Conservation (phyloP, 306 rosid species). For the Geum urbanum region DNA sequence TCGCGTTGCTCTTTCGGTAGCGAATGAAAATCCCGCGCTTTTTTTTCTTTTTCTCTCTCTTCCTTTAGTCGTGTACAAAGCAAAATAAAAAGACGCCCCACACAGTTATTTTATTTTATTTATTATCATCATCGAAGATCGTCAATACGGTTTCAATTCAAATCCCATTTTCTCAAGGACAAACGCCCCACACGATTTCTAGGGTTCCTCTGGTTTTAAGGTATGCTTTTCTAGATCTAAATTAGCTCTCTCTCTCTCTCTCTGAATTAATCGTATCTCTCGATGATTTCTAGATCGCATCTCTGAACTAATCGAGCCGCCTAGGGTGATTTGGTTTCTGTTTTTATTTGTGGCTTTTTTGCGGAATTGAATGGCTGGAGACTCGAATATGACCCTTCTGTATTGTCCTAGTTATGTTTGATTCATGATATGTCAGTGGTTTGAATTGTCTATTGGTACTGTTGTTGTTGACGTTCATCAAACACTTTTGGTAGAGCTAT, state of each 20-base stretch:
- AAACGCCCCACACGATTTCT: background rate
- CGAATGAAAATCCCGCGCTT: slow-evolving; percentile 1
- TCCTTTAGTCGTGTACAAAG: background rate
- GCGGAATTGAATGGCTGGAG: background rate
- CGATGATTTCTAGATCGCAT: background rate
- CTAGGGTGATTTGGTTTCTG: background rate
- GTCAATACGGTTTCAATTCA: background rate
- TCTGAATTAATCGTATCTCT: background rate
- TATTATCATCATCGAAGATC: background rate
- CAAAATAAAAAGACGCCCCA: too few relatives aligned
- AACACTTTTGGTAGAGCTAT: background rate
- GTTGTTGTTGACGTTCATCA: background rate
- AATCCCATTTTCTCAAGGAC: background rate
- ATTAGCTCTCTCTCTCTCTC: background rate
- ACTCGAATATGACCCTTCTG: background rate
- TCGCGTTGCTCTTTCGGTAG: background rate
- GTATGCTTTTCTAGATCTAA: slow-evolving; percentile 5
- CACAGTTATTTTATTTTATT: background rate
- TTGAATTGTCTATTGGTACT: background rate
- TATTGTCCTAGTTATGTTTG: background rate
- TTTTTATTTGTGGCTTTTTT: background rate
- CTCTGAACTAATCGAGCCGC: background rate
- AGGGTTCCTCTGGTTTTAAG: slow-evolving; percentile 6
- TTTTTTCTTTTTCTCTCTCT: background rate
- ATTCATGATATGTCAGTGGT: background rate